Base-by-base conservation (phyloP, 1,284 basidiomycete species). In the Sporisorium iseilematis-ciliati region DNA sequence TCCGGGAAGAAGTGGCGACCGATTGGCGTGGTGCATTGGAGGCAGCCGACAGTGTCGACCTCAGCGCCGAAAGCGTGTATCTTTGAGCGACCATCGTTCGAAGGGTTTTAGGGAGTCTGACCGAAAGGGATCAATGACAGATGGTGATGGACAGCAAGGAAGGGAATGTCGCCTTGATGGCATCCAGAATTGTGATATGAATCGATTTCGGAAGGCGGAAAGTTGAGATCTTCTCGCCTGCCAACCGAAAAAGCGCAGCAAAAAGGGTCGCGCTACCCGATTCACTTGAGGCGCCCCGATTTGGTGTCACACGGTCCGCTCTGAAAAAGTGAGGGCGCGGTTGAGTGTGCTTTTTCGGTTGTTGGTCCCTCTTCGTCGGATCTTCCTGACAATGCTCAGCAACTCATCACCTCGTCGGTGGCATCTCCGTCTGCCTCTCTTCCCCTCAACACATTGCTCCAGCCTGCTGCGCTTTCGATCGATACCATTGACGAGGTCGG, bases 41-140 rank as follows among this genome's bases (percentile, higher is more conserved):
- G 1, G 72, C 72, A 23, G 66, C 65, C 62, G 65, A 69, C 49
- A 75, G 45, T 16, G 72, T 75, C 66, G 72, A 75, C 38, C 72
- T 57, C n/a, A 75, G 38, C 21, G 72, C 72, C 4, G 72, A 69
- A 7, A 75, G 65, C 6, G 72, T 63, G 41, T 75, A 75, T 51
- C 72, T 48, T 33, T 75, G 72, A 18, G 72, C 63, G 21, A 69
- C 72, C 72, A 75, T 75, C 1, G 57, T 41, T 25, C 7, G n/a
- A 5, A 29, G n/a, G 16, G n/a, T 20, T 11, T 38, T 21, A 31
- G 52, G 7, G 11, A 46, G 20, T 20, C 23, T 0, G 6, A 20
- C 18, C 6, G n/a, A n/a, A n/a, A 46, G 35, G n/a, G n/a, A 26
- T 21, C 14, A 48, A 42, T 23, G 33, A n/a, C n/a, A 46, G 43